phyloP scores from a whole-genome alignment of 495 filamentous ascomycete genomes.

The Neurospora tetraspora region DNA sequence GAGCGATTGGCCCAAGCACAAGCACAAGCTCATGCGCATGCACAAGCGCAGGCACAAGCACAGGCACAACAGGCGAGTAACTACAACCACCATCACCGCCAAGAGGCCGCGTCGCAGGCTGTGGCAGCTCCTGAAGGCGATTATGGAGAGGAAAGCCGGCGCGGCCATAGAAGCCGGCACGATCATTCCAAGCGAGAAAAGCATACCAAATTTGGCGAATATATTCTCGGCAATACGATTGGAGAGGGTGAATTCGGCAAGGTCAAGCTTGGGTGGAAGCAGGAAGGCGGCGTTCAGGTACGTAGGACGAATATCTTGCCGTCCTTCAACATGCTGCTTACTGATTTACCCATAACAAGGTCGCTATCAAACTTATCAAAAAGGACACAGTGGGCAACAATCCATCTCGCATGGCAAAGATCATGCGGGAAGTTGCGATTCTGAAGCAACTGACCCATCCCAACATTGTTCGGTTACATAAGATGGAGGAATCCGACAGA shows the following conservation, averaged over 20 bases:
- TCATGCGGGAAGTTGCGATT: constrained; percentile 92
- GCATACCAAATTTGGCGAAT: constrained; percentile 86
- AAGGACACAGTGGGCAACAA: constrained; percentile 80
- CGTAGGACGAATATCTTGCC: constrained; percentile 9
- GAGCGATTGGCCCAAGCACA: constrained; percentile 59
- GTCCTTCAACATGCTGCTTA: background rate
- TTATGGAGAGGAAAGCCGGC: constrained; percentile 52
- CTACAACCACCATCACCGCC: constrained; percentile 1
- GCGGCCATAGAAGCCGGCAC: constrained; percentile 60
- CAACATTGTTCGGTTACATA: constrained; percentile 93
- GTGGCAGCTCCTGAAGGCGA: constrained; percentile 40
- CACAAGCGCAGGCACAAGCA: background rate
- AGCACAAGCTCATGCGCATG: constrained; percentile 18
- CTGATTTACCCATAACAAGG: constrained; percentile 34
- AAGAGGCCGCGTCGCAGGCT: constrained; percentile 44
- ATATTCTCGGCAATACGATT: constrained; percentile 91
- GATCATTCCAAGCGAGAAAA: constrained; percentile 62
- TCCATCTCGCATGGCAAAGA: constrained; percentile 82
- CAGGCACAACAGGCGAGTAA: background rate
- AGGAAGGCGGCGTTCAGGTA: constrained; percentile 76
- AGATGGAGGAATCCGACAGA: constrained; percentile 95
- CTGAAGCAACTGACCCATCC: constrained; percentile 77
- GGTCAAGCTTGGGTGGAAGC: constrained; percentile 98
- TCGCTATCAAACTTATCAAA: constrained; percentile 97
- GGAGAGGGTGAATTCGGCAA: constrained; percentile 99